Percentiles rank a stretch among this genome's conserved stretches.
Conservation (phyloP, 2,329 filamentous ascomycete species). For the Colletotrichum sublineola region DNA sequence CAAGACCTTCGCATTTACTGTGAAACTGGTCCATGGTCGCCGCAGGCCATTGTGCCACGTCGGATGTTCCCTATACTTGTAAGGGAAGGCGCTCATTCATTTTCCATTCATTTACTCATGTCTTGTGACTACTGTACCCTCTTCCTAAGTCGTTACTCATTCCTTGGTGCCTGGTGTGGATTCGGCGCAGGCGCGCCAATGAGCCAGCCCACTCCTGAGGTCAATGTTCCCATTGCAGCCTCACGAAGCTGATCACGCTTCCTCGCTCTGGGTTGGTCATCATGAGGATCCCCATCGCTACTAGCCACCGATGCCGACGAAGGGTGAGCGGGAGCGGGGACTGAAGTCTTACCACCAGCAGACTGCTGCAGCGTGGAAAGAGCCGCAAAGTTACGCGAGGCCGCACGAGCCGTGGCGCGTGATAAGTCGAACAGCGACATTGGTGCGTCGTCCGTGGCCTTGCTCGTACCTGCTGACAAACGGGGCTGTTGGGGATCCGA, state of each 20-base stretch:
- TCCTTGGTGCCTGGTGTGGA: constrained; percentile 46
- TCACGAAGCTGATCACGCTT: constrained; percentile 80
- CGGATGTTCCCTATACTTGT: neutral
- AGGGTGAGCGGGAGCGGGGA: constrained; percentile 5
- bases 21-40: neutral
- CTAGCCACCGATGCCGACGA: constrained; percentile 27
- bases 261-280: constrained; percentile 61
- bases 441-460: constrained; percentile 68
- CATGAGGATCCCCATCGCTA: constrained; percentile 40
- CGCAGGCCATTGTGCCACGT: neutral
- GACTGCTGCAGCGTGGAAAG: constrained; percentile 65
- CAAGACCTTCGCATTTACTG: neutral
- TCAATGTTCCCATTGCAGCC: constrained; percentile 75
- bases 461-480: constrained; percentile 55
- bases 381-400: constrained; percentile 69
- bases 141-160: constrained; percentile 46
- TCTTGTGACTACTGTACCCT: neutral
- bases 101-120: constrained; percentile 1
- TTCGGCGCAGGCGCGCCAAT: constrained; percentile 69
- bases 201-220: constrained; percentile 76
- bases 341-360: constrained; percentile 47
- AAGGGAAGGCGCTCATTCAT: neutral
- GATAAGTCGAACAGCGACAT: constrained; percentile 77
- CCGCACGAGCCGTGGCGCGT: constrained; percentile 70
- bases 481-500: constrained; percentile 41